Evolutionary conservation across 1,139 yeast species (phyloP).

Genomic region (Lodderomyces metapsilosis): DNA sequence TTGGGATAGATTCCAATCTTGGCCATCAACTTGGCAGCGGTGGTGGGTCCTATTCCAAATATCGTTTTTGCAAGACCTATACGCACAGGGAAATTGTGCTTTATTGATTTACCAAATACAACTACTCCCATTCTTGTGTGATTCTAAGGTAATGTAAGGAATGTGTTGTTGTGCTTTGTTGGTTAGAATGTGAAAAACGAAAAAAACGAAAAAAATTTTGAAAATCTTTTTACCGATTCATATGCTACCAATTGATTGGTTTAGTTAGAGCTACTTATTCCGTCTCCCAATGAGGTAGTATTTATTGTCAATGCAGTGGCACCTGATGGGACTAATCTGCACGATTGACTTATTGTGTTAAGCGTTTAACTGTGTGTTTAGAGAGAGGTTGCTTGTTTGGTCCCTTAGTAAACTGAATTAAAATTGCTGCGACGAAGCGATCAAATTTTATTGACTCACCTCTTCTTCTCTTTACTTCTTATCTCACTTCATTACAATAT

Average conservation of each 20-base stretch:
- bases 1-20: constrained; percentile 87
- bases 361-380: no score
- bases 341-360: no score
- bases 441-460: not conserved
- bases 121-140: constrained; percentile 62
- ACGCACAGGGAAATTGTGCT: constrained; percentile 45
- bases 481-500: constrained; percentile 10
- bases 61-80: constrained; percentile 78
- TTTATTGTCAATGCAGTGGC: no score
- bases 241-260: no score
- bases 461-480: not conserved
- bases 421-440: not conserved
- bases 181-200: not conserved
- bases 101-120: constrained; percentile 71
- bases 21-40: constrained; percentile 81
- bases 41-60: constrained; percentile 77
- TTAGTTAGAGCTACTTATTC: no score
- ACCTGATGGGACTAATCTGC: no score
- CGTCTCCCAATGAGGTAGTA: no score
- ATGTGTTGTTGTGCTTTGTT: not conserved
- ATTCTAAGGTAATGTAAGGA: constrained; percentile 5
- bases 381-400: no score
- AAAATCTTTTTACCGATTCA: no score
- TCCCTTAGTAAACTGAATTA: no score
- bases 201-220: not conserved